phyloP scores from a whole-genome alignment of 331 rosid genomes.

The Telfairia occidentalis region DNA sequence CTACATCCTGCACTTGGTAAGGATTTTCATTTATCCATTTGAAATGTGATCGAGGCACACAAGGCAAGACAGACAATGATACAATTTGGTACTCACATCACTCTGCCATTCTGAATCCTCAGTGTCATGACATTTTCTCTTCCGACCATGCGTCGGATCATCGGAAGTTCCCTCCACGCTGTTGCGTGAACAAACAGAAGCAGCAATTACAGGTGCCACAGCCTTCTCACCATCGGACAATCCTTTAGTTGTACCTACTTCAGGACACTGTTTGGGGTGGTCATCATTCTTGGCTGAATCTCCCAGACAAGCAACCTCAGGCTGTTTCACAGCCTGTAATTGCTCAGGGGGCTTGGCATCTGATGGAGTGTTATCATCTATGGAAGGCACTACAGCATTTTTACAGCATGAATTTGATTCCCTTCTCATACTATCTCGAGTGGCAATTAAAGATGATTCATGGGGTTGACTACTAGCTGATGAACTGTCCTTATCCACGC shows the following conservation, averaged over 20 bases:
- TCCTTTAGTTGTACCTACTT: slow-evolving; percentile 30
- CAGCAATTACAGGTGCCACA: slow-evolving; percentile 37
- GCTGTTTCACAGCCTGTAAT: slow-evolving; percentile 25
- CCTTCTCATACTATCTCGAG: slow-evolving; percentile 21
- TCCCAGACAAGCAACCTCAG: slow-evolving; percentile 29
- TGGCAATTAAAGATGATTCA: slow-evolving; percentile 26
- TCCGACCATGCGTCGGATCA: slow-evolving; percentile 26
- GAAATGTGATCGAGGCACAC: slow-evolving; percentile 5
- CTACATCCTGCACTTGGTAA: slow-evolving; percentile 49
- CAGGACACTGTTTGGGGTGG: slow-evolving; percentile 21
- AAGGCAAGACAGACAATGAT: slow-evolving; percentile 7
- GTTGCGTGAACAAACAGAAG: slow-evolving; percentile 78
- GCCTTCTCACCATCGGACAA: slow-evolving; percentile 33
- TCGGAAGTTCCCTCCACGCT: slow-evolving; percentile 45
- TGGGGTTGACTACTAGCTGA: slow-evolving; percentile 24
- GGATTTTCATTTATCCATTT: slow-evolving; percentile 9
- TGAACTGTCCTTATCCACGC: slow-evolving; percentile 29
- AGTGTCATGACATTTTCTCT: slow-evolving; percentile 48
- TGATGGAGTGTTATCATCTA: slow-evolving; percentile 30
- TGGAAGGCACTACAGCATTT: slow-evolving; percentile 29
- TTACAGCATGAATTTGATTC: slow-evolving; percentile 24
- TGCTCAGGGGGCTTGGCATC: slow-evolving; percentile 33
- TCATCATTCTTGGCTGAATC: slow-evolving; percentile 28
- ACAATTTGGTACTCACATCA: slow-evolving; percentile 54
- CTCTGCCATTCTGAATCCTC: slow-evolving; percentile 73